These are phyloP conservation scores for Penicillium sp. DNA, from an alignment of 2,329 filamentous ascomycete species.

Conservation along the genomic window DNA sequence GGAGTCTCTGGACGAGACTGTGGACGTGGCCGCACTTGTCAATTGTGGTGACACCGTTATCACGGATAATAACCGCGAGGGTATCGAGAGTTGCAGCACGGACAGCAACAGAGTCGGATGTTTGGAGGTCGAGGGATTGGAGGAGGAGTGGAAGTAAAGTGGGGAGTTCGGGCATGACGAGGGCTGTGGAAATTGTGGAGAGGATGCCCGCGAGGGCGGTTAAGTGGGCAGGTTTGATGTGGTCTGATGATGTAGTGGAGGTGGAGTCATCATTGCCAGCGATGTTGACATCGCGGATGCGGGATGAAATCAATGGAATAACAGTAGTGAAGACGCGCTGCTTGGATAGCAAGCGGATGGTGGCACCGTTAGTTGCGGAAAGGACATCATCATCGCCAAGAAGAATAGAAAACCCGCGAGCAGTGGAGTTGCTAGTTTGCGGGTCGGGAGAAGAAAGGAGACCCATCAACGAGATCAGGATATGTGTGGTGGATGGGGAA, in stretches of 20 bases:
- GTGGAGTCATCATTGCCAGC: constrained; percentile 34
- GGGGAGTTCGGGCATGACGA: constrained; percentile 61
- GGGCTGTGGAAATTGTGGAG: constrained; percentile 58
- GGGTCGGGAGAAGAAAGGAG: constrained; percentile 47
- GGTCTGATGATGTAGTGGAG: constrained; percentile 13
- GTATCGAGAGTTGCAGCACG: constrained; percentile 63
- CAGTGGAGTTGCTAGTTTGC: constrained; percentile 52
- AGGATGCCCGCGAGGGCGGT: constrained; percentile 64
- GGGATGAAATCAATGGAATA: constrained; percentile 56
- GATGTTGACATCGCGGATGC: constrained; percentile 49
- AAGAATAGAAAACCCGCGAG: constrained; percentile 60
- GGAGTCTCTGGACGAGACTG: constrained; percentile 57
- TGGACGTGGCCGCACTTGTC: constrained; percentile 57
- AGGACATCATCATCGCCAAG: constrained; percentile 63
- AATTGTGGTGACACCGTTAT: constrained; percentile 55
- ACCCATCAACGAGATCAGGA: constrained; percentile 53
- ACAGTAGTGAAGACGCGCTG: constrained; percentile 64
- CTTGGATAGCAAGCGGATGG: constrained; percentile 62
- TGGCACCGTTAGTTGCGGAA: constrained; percentile 61
- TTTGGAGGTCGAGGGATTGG: constrained; percentile 60
- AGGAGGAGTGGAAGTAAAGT: constrained; percentile 62
- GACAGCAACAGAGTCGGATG: constrained; percentile 50
- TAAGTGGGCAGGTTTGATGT: constrained; percentile 61
- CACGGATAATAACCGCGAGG: constrained; percentile 58
- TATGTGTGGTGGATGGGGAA: constrained; percentile 48